These are phyloP conservation scores for Coniosporium tulheliwenetii DNA, from an alignment of 2,329 filamentous ascomycete species.

Conservation along the genomic window DNA sequence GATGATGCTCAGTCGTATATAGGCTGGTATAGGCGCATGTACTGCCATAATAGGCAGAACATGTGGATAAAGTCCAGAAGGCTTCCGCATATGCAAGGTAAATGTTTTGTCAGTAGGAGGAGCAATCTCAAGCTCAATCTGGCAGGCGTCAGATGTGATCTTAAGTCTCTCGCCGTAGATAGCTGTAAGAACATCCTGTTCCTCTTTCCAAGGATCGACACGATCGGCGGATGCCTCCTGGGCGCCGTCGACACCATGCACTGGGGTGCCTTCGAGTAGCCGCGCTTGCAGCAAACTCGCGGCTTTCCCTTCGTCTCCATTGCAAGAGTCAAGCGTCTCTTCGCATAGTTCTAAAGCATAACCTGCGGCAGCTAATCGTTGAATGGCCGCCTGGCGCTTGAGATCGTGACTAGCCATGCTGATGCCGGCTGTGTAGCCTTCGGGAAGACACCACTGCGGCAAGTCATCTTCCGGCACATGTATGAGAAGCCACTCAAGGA, in stretches of 20 bases:
- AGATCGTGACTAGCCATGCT: conserved; percentile 72
- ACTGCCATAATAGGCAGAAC: conserved; percentile 54
- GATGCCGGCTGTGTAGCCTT: conserved; percentile 80
- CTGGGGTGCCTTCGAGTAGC: conserved; percentile 24
- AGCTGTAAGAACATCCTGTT: conserved; percentile 67
- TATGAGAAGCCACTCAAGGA: conserved; percentile 88
- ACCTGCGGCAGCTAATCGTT: conserved; percentile 65
- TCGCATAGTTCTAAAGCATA: conserved; percentile 77
- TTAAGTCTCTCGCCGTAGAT: conserved; percentile 66
- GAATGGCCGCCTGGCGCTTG: conserved; percentile 65
- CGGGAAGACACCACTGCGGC: conserved; percentile 82
- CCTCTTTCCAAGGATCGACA: conserved; percentile 62
- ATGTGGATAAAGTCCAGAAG: conserved; percentile 54
- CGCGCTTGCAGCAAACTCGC: conserved; percentile 65
- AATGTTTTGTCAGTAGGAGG: conserved; percentile 27
- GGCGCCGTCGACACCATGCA: conserved; percentile 13
- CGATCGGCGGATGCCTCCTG: conserved; percentile 9
- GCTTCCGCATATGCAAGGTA: conserved; percentile 51
- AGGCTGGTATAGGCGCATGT: conserved; percentile 58
- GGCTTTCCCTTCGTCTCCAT: conserved; percentile 58
- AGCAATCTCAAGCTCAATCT: conserved; percentile 46
- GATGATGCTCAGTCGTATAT: conserved; percentile 81
- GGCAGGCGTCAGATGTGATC: conserved; percentile 47
- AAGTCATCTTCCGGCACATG: conserved; percentile 95
- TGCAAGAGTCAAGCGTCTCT: conserved; percentile 54